A percentile compares a stretch with the other conserved stretches of the same genome.
Evolutionary conservation across 768 basidiomycete species (phyloP).

Genomic region (Lyophyllum atratum): DNA sequence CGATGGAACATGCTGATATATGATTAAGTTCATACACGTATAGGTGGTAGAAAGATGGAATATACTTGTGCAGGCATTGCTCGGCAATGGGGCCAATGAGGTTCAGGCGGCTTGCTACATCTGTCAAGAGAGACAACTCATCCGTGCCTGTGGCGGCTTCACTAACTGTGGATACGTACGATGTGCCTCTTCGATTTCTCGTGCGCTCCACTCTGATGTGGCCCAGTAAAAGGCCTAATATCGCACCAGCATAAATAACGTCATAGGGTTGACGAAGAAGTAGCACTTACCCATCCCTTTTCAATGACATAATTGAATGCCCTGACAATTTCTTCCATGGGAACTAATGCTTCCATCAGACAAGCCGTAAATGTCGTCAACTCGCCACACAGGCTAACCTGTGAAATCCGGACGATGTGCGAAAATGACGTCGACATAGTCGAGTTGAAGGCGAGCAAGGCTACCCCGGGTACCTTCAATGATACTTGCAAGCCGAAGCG

Average conservation of each 20-base stretch:
- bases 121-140: constrained; percentile 27
- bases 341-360: constrained; percentile 32
- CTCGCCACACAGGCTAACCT: constrained; percentile 31
- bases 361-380: background rate
- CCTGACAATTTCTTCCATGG: constrained; percentile 75
- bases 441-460: constrained; percentile 64
- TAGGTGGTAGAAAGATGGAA: background rate
- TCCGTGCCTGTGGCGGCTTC: background rate
- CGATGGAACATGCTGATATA: constrained; percentile 67
- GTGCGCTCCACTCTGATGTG: constrained; percentile 78
- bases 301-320: constrained; percentile 77
- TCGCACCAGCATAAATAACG: background rate
- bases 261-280: constrained; percentile 14
- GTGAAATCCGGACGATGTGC: constrained; percentile 65
- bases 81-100: constrained; percentile 72
- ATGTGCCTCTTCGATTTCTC: constrained; percentile 66
- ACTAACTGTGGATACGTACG: constrained; percentile 35
- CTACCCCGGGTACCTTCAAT: constrained; percentile 69
- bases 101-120: constrained; percentile 64
- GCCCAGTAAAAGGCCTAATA: constrained; percentile 57
- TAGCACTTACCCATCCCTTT: constrained; percentile 55
- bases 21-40: background rate
- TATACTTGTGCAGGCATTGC: constrained; percentile 71
- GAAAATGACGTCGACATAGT: constrained; percentile 70
- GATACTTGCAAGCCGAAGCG: constrained; percentile 38